Evolutionary conservation across 306 rosid species (phyloP), one percentile per base, ranked within the genome.

Genomic region (Lathyrus sativus): DNA sequence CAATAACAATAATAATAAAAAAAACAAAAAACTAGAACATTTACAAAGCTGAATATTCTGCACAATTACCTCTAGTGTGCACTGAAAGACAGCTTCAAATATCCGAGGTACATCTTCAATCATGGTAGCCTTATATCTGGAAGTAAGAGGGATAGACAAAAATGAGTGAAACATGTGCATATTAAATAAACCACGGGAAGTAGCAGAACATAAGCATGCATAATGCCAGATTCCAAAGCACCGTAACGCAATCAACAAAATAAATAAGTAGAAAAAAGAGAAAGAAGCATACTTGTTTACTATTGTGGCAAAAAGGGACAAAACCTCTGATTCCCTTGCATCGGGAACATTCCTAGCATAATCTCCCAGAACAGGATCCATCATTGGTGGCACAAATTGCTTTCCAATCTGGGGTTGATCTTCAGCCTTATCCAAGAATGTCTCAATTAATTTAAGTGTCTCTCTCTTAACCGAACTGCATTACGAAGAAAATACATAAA

Each of bases 341-440:
- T 95, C 99, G 58, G 99, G 97, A 73, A 90, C 86, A 85, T 95
- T 95, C 82, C 99, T 85, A 26, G 97, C 91, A 50, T 95, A 95
- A 80, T 95, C 99, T 68, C 91, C 95, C 6, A 95, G 91, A 55
- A 95, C 96, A 9, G 97, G 97, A 85, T 95, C 99, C 95, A 95
- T 82, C 99, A 95, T 95, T 2, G 99, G 99, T 22, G 99, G 96
- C 79, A 95, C 99, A 85, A 95, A 90, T 56, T 95, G 99, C 62
- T 88, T 95, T 60, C 99, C 99, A 62, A 87, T 95, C 68, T 88
- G 99, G 46, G 95, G 86, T 61, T 95, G 99, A 82, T 95, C 99
- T 80, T 95, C 99, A 0, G 99, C 99, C 83, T 90, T 95, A 82
- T 95, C 99, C 87, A 95, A 80, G 83, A 95, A 95, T 53, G 99